phyloP scores from a whole-genome alignment of 345 rosid species.

The Passiflora organensis region DNA sequence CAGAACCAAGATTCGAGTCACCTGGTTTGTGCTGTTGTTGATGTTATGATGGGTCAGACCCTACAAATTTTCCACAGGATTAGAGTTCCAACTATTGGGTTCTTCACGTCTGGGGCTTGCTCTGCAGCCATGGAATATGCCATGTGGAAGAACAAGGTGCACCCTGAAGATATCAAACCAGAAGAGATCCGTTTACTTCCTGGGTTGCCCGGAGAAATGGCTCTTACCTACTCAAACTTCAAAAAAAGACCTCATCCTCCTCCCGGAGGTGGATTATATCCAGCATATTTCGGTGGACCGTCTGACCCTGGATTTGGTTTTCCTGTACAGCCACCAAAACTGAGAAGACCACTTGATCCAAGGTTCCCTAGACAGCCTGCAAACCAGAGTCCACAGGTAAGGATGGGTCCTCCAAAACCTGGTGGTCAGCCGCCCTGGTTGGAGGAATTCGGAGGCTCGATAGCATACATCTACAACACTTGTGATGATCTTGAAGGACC shows the following conservation, averaged over 20 bases:
- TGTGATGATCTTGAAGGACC: conserved; percentile 35
- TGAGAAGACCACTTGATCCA: no score
- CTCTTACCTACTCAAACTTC: conserved; percentile 22
- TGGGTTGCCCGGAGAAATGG: conserved; percentile 33
- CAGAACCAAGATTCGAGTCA: neutral
- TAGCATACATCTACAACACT: conserved; percentile 34
- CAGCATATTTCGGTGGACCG: no score
- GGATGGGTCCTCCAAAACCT: neutral
- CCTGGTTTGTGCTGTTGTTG: conserved; percentile 30
- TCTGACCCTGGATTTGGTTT: no score
- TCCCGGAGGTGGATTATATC: no score
- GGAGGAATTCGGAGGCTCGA: conserved; percentile 12
- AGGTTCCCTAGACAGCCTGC: no score
- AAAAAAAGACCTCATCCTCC: conserved; percentile 14
- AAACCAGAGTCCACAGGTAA: neutral
- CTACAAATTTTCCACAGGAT: conserved; percentile 5
- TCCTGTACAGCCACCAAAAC: neutral
- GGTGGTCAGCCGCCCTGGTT: conserved; percentile 38
- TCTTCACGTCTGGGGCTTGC: conserved; percentile 36
- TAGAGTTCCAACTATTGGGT: conserved; percentile 15
- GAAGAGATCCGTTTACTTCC: conserved; percentile 26
- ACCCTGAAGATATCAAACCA: conserved; percentile 15
- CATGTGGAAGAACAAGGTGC: conserved; percentile 14
- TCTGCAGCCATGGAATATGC: conserved; percentile 29
- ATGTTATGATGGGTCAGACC: conserved; percentile 37